These are phyloP conservation scores for Lipomyces yamanashiensis DNA, from an alignment of 805 yeast species.

Conservation along the genomic window DNA sequence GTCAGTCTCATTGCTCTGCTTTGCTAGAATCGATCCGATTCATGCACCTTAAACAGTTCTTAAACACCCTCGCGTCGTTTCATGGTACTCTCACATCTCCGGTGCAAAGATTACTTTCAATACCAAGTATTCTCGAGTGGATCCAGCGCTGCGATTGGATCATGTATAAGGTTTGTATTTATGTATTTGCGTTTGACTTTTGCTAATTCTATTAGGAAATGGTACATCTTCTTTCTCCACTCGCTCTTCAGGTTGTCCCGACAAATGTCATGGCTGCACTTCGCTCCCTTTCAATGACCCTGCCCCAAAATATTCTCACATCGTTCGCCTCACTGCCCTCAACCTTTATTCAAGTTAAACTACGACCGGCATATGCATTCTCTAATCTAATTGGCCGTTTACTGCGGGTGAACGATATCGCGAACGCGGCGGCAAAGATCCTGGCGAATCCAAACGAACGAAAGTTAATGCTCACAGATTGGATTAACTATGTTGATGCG, in stretches of 20 bases:
- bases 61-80: slow-evolving; percentile 58
- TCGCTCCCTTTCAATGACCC: slow-evolving; percentile 56
- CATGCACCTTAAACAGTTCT: slow-evolving; percentile 67
- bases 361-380: slow-evolving; percentile 59
- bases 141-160: slow-evolving; percentile 66
- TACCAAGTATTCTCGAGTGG: slow-evolving; percentile 57
- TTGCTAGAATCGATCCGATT: slow-evolving; percentile 68
- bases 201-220: slow-evolving; percentile 43
- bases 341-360: slow-evolving; percentile 56
- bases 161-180: slow-evolving; percentile 53
- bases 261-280: slow-evolving; percentile 58
- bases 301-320: slow-evolving; percentile 48
- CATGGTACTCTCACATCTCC: slow-evolving; percentile 64
- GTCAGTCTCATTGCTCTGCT: slow-evolving; percentile 65
- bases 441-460: slow-evolving; percentile 52
- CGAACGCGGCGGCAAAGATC: slow-evolving; percentile 55
- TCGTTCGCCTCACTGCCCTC: slow-evolving; percentile 51
- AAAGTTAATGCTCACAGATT: slow-evolving; percentile 60
- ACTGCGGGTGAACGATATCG: slow-evolving; percentile 59
- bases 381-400: slow-evolving; percentile 58
- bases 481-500: slow-evolving; percentile 57
- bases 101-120: slow-evolving; percentile 58
- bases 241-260: slow-evolving; percentile 64
- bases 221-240: slow-evolving; percentile 63
- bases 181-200: not conserved